These are phyloP conservation scores for Candida arabinofermentans DNA, from an alignment of 805 yeast species.

Conservation along the genomic window DNA sequence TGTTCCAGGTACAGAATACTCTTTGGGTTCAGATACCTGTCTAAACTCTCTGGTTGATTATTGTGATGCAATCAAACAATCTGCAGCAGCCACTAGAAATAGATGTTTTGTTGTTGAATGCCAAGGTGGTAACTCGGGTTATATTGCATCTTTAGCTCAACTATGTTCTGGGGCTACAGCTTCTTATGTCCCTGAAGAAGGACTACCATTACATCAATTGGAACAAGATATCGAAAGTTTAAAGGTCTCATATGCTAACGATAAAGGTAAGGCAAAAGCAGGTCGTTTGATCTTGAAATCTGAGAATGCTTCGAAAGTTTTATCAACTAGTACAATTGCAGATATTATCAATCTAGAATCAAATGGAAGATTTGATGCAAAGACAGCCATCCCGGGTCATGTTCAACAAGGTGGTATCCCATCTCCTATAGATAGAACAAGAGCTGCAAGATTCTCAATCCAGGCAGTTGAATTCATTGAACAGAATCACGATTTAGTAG, in stretches of 20 bases:
- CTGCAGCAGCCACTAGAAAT: conserved; percentile 91
- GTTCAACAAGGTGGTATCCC: conserved; percentile 97
- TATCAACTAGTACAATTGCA: conserved; percentile 78
- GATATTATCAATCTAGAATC: conserved; percentile 74
- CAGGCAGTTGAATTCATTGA: conserved; percentile 70
- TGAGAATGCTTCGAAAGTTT: conserved; percentile 77
- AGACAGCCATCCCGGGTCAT: conserved; percentile 97
- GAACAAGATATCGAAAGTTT: conserved; percentile 73
- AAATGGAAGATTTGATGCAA: conserved; percentile 73
- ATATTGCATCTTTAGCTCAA: conserved; percentile 81
- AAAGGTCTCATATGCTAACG: conserved; percentile 63
- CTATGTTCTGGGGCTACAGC: conserved; percentile 89
- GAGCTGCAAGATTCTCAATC: conserved; percentile 68
- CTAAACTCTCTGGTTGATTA: conserved; percentile 84
- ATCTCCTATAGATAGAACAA: conserved; percentile 71
- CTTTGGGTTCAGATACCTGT: conserved; percentile 94
- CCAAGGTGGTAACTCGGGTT: conserved; percentile 97
- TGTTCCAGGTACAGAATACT: conserved; percentile 98
- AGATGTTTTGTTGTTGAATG: conserved; percentile 96
- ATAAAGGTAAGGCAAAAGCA: conserved; percentile 73
- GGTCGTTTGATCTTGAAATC: conserved; percentile 85
- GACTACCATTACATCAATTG: conserved; percentile 61
- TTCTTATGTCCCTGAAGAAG: conserved; percentile 86
- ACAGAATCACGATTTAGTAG: conserved; percentile 23
- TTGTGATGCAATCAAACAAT: conserved; percentile 93